Base-by-base conservation (phyloP, 2,329 filamentous ascomycete species). In the Calonectria pseudoreteaudii region DNA sequence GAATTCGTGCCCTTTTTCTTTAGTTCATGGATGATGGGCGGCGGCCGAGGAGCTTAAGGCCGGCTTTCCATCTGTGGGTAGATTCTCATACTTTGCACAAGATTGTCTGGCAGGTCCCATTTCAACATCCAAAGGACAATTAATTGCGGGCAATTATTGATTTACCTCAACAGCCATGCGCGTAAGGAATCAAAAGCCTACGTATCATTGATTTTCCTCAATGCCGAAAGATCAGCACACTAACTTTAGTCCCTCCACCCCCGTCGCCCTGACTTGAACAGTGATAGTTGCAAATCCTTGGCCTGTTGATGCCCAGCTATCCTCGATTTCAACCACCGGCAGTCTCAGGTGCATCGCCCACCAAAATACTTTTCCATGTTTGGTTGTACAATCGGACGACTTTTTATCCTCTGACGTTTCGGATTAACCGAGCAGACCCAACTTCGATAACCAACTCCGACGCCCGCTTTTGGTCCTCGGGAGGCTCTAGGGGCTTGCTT, bases 31-130 rank as follows among this genome's bases (percentile, higher is more conserved):
- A 74, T 71, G 26, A 77, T 72, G 76, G 74, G 77, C 82, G 81
- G 81, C 81, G 81, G 80, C 82, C 82, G 79, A 81, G 73, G 73
- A 73, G 68, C 74, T 80, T 81, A 80, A 74, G 78, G 78, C 79
- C 80, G 81, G 81, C 70, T 80, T 80, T 79, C 73, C 65, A 16
- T 16, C 28, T 44, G 68, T 53, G 68, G 58, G 68, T 75, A 77
- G 67, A 74, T 76, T 68, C 71, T 68, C 75, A 74, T 76, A 77
- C 76, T 69, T 70, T 66, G 75, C 75, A 73, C 73, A 70, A 75
- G 70, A 77, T 74, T 78, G 80, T 80, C 75, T 78, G 70, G 31
- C 74, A 77, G 74, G 58, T 68, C 66, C 41, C 68, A 66, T 75
- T 74, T 72, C 70, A 70, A 70, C 52, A 72, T 68, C 41, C 62